Evolutionary conservation across 2,329 filamentous ascomycete species (phyloP).

Genomic region (Intubia oerlemansii): DNA sequence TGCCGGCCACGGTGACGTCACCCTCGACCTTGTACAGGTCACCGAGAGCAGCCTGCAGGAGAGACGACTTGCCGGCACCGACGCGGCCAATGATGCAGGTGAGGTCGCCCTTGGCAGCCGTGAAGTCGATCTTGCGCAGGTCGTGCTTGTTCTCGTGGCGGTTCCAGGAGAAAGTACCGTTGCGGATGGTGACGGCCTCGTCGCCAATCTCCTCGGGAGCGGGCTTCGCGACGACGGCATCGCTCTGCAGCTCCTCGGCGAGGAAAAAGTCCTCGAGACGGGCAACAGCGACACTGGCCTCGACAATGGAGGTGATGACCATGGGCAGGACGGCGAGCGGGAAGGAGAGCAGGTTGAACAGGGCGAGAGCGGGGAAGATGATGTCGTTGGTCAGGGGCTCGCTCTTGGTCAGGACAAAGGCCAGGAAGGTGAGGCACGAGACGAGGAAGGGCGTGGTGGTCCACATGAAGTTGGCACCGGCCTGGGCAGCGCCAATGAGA

Average conservation of each 20-base stretch:
- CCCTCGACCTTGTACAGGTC: slow-evolving; percentile 82
- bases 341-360: slow-evolving; percentile 94
- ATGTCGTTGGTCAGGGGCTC: slow-evolving; percentile 77
- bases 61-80: slow-evolving; percentile 85
- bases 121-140: slow-evolving; percentile 70
- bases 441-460: slow-evolving; percentile 93
- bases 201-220: slow-evolving; percentile 59
- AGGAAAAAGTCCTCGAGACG: slow-evolving; percentile 69
- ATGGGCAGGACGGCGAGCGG: slow-evolving; percentile 86
- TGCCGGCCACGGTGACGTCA: slow-evolving; percentile 61
- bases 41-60: slow-evolving; percentile 72
- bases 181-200: slow-evolving; percentile 62
- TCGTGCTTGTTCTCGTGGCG: slow-evolving; percentile 51
- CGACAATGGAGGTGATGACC: slow-evolving; percentile 93
- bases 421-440: slow-evolving; percentile 86
- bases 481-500: slow-evolving; percentile 86
- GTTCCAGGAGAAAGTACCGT: slow-evolving; percentile 90
- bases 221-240: slow-evolving; percentile 53
- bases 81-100: slow-evolving; percentile 86
- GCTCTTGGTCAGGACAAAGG: slow-evolving; percentile 74
- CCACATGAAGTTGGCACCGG: slow-evolving; percentile 95
- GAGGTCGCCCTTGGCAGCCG: slow-evolving; percentile 77
- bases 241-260: slow-evolving; percentile 73
- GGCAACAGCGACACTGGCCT: slow-evolving; percentile 78
- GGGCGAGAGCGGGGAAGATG: slow-evolving; percentile 78